Base-by-base conservation (phyloP, 1,139 yeast genomes). In the Pichia sp. region DNA sequence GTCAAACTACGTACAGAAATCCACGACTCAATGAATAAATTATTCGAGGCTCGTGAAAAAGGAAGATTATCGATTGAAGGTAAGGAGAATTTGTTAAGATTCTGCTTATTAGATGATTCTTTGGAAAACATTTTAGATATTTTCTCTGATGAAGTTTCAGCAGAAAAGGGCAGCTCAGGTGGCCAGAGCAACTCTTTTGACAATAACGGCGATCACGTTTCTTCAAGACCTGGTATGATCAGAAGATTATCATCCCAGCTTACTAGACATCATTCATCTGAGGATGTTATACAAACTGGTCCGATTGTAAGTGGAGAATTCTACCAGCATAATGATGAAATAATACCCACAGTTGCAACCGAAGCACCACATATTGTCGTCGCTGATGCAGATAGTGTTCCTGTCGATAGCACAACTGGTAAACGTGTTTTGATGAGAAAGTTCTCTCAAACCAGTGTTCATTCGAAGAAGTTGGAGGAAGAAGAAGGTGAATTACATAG, bases 401-500 rank as follows among this genome's bases (percentile, higher is more conserved):
- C 90, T 0, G 75, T 86, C 57, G 93, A 86, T 70, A 76, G 81
- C 54, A 72, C 77, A 34, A 86, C 93, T 0, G 95, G 95, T 47
- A 74, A 85, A 59, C 89, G 92, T 1, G 83, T 86, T 23, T 71
- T 85, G 57, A 77, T 83, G 71, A 76, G 84, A 62, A 80, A 84
- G 3, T 73, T 81, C 5, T 84, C 90, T 1, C 86, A 81, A 60
- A 83, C 89, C 0, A 83, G 88, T 0, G 65, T 80, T 6, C 83
- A 83, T 61, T 87, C 90, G 23, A 86, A 82, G 67, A 82, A 79
- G 61, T 90, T 86, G 67, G 96, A 90, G 64, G 82, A 84, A 59
- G 97, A 90, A 69, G 97, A 90, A 74, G 97, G 97, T 61, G 96
- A 88, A 65, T 77, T 90, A 59, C 96, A 89, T 70, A 83, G 87